A percentile compares a stretch with the other conserved stretches of the same genome.
Evolutionary conservation across 2,329 filamentous ascomycete genomes (phyloP).

Genomic region (Alternaria panax): DNA sequence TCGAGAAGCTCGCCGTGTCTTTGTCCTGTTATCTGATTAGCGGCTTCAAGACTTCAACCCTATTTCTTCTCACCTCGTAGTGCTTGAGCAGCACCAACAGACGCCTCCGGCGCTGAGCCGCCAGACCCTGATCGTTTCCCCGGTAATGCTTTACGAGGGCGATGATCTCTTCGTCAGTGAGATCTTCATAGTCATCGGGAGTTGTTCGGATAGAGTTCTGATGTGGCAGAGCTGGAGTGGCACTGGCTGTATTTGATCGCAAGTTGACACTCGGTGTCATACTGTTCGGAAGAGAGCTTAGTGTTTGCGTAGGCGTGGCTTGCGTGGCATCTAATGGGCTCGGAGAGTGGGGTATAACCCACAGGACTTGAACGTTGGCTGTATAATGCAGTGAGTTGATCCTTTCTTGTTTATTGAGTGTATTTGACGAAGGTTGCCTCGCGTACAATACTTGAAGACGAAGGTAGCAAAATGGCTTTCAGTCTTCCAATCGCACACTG

Average conservation of each 20-base stretch:
- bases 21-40: neutral
- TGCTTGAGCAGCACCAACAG: neutral
- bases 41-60: neutral
- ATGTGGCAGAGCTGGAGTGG: neutral
- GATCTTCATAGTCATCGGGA: neutral
- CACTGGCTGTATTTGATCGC: neutral
- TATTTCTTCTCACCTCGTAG: neutral
- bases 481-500: too few relatives aligned
- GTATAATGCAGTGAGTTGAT: too few relatives aligned
- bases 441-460: too few relatives aligned
- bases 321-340: too few relatives aligned
- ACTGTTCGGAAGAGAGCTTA: neutral
- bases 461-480: too few relatives aligned
- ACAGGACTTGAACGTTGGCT: too few relatives aligned
- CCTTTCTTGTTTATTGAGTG: too few relatives aligned
- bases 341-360: too few relatives aligned
- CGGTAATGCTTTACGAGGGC: neutral
- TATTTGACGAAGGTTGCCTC: too few relatives aligned
- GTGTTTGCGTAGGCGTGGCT: too few relatives aligned
- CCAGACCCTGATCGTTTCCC: neutral
- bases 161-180: neutral
- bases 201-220: neutral
- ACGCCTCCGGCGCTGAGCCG: neutral
- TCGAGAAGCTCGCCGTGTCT: neutral
- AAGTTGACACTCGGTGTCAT: neutral